These are phyloP conservation scores for Marasmius tenuissimus DNA, from an alignment of 1,284 basidiomycete genomes.

Conservation along the genomic window DNA sequence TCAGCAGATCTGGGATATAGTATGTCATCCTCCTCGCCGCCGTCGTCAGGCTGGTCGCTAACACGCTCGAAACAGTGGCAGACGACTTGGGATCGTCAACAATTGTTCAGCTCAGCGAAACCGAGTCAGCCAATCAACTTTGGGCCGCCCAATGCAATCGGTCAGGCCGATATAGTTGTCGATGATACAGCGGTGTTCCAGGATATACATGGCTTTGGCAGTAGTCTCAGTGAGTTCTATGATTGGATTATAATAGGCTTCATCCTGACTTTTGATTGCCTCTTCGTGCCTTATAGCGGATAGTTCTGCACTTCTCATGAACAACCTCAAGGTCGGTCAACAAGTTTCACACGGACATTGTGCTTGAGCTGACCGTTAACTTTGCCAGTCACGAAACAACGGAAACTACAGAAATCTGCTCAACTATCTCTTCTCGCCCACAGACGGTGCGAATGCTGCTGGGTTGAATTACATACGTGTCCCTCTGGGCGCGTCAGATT, in stretches of 20 bases:
- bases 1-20: constrained; percentile 46
- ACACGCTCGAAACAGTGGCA: constrained; percentile 44
- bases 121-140: constrained; percentile 56
- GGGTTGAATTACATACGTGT: constrained; percentile 52
- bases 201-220: constrained; percentile 50
- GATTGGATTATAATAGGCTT: background rate
- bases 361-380: background rate
- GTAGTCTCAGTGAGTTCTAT: constrained; percentile 43
- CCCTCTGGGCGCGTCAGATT: constrained; percentile 55
- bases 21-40: constrained; percentile 21
- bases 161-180: constrained; percentile 48
- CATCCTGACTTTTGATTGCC: background rate
- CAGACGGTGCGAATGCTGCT: constrained; percentile 47
- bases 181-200: constrained; percentile 43
- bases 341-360: background rate
- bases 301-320: constrained; percentile 48
- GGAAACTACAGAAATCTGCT: constrained; percentile 47
- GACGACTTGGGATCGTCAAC: constrained; percentile 59
- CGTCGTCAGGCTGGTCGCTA: background rate
- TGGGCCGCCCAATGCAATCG: constrained; percentile 40
- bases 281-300: constrained; percentile 37
- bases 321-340: constrained; percentile 45
- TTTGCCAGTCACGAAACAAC: constrained; percentile 35
- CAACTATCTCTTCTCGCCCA: constrained; percentile 43
- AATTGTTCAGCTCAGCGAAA: constrained; percentile 46